Percentiles rank a stretch among this genome's conserved stretches.
These are phyloP conservation scores for Gamarada debralockiae DNA, from an alignment of 495 filamentous ascomycete species.

Conservation along the genomic window DNA sequence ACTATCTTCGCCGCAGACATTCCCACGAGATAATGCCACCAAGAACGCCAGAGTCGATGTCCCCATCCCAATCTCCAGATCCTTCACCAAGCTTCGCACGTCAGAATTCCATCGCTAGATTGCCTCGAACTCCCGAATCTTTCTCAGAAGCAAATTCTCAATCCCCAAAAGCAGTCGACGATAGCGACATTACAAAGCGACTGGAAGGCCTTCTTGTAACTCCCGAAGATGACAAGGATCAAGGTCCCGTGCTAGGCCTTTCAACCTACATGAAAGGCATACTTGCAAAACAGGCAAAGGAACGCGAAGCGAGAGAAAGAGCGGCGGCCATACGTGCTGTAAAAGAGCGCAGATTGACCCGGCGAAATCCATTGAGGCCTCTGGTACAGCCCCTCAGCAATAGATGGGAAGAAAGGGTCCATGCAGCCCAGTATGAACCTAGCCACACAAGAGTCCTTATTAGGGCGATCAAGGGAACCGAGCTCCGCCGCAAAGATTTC, in stretches of 20 bases:
- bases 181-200: neutral
- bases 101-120: too few relatives aligned
- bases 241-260: neutral
- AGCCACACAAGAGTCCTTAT: constrained; percentile 31
- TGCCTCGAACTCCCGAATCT: too few relatives aligned
- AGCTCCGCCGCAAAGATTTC: constrained; percentile 60
- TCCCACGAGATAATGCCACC: constrained; percentile 3
- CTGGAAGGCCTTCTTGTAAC: neutral
- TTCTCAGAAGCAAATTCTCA: neutral
- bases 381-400: constrained; percentile 39
- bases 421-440: constrained; percentile 27
- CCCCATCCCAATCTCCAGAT: neutral
- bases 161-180: neutral
- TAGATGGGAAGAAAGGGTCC: constrained; percentile 41
- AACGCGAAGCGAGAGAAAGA: constrained; percentile 4
- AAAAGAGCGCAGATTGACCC: constrained; percentile 15
- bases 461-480: constrained; percentile 48
- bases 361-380: constrained; percentile 21
- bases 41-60: constrained; percentile 3
- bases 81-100: neutral
- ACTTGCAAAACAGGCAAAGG: constrained; percentile 1
- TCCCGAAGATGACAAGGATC: neutral
- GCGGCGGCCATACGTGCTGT: constrained; percentile 8
- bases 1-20: neutral
- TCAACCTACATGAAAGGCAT: too few relatives aligned